A percentile compares a stretch with the other conserved stretches of the same genome.
Conservation (phyloP, 495 filamentous ascomycete species). For the Tuber microsphaerosporum region DNA sequence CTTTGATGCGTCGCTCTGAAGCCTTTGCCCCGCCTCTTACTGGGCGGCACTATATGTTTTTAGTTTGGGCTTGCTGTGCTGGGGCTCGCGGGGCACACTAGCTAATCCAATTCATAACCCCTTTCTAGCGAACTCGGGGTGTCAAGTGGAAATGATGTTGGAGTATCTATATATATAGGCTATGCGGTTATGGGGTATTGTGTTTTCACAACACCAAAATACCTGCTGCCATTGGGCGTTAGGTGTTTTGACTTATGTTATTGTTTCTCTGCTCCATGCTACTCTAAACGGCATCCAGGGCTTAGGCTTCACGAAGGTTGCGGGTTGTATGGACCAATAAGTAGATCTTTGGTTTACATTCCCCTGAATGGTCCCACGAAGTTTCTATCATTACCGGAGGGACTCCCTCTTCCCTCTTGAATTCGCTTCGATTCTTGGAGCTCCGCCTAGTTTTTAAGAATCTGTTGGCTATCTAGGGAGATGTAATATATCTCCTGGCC, state of each 20-base stretch:
- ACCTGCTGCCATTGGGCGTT: background rate
- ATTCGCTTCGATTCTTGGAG: background rate
- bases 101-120: background rate
- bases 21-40: background rate
- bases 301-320: no score
- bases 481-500: no score
- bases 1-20: background rate
- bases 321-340: no score
- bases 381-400: background rate
- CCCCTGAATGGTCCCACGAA: no score
- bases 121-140: background rate
- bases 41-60: background rate
- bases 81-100: background rate
- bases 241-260: background rate
- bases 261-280: background rate
- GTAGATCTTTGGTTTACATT: no score
- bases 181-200: background rate
- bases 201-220: background rate
- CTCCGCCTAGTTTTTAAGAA: background rate
- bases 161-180: no score
- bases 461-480: background rate
- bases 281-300: no score
- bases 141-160: background rate
- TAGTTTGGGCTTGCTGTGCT: background rate
- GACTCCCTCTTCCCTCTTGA: background rate